A percentile compares a stretch with the other conserved stretches of the same genome.
Conservation (phyloP, 108 stramenopile genomes). For the Halocafeteria seosinensis region DNA sequence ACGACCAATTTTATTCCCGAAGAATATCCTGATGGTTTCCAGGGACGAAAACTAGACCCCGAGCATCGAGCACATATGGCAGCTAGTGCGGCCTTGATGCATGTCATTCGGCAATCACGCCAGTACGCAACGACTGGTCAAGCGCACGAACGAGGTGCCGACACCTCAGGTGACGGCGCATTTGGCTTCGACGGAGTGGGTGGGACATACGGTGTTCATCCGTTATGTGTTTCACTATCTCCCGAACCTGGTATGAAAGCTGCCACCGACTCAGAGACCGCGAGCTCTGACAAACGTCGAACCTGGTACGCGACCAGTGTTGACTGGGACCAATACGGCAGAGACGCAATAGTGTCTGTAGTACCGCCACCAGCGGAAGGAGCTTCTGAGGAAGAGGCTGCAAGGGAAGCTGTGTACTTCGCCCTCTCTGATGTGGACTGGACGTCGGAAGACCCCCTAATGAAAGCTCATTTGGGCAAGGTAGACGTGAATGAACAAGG, state of each 20-base stretch:
- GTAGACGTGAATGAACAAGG: conserved; percentile 8
- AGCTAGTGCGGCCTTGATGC: conserved; percentile 9
- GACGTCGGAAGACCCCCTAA: not conserved
- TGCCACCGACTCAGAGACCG: conserved; percentile 1
- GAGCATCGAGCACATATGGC: not conserved
- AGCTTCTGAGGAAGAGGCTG: not conserved
- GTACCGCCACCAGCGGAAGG: not conserved
- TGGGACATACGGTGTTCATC: no score
- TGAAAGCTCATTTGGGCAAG: not conserved
- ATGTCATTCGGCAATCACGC: conserved; percentile 18
- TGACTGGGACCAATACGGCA: no score
- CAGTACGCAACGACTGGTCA: conserved; percentile 6
- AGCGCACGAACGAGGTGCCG: not conserved
- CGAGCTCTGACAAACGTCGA: not conserved
- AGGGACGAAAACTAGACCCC: conserved; percentile 43
- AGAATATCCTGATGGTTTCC: conserved; percentile 77
- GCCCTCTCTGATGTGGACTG: not conserved
- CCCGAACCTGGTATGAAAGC: not conserved
- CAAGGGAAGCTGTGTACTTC: not conserved
- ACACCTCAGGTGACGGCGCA: not conserved
- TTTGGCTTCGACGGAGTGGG: no score
- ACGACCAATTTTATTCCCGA: conserved; percentile 70
- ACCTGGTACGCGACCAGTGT: no score
- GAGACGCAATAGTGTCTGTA: no score
- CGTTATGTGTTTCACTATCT: not conserved